Conservation (phyloP, 164 flowering plant species). For the Aristolochia fimbriata region DNA sequence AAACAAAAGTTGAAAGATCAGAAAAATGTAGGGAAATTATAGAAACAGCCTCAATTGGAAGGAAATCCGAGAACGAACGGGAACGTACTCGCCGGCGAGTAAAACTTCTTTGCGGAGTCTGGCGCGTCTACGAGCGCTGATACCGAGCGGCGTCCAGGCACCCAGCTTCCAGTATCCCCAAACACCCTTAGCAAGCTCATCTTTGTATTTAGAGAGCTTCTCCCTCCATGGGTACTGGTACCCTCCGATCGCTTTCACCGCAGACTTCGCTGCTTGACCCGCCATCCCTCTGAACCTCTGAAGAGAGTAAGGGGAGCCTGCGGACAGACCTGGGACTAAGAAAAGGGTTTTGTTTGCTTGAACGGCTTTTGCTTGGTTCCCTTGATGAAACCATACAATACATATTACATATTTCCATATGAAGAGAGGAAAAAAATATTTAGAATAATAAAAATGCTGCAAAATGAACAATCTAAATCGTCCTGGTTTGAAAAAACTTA, state of each 20-base stretch:
- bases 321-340: too few species aligned
- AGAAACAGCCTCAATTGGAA: not conserved
- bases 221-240: constrained; percentile 81
- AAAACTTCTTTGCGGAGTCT: constrained; percentile 85
- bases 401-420: too few species aligned
- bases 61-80: not conserved
- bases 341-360: too few species aligned
- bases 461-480: too few species aligned
- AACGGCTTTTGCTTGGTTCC: too few species aligned
- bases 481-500: too few species aligned
- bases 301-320: too few species aligned
- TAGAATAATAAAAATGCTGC: too few species aligned
- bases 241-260: constrained; percentile 40
- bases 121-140: constrained; percentile 74
- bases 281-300: not conserved
- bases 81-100: constrained; percentile 43
- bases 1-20: not conserved
- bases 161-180: constrained; percentile 95
- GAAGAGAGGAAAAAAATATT: too few species aligned
- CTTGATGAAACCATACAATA: too few species aligned
- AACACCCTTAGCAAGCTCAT: constrained; percentile 77
- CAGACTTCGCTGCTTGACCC: constrained; percentile 38
- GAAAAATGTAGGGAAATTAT: not conserved
- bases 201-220: constrained; percentile 57
- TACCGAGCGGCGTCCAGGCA: constrained; percentile 73